Conservation (phyloP, 257 asterid species). For the Scutellaria galericulata region DNA sequence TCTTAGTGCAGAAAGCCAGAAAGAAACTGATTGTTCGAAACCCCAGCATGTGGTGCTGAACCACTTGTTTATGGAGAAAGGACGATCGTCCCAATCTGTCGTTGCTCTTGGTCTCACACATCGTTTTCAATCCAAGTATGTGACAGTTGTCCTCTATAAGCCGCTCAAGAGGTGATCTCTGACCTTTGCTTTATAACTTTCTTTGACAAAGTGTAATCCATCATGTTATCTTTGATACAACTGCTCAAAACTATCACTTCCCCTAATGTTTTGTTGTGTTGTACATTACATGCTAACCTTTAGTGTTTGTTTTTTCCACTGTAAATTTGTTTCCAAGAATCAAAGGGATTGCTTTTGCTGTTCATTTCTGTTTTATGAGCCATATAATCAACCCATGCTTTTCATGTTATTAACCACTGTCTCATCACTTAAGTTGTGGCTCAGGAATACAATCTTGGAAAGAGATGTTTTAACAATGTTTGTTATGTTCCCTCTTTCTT, state of each 20-base stretch:
- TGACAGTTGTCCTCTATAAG: slow-evolving; percentile 85
- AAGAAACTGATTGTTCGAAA: slow-evolving; percentile 47
- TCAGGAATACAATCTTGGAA: background rate
- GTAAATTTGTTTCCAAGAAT: slow-evolving; percentile 35
- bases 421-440: background rate
- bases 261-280: slow-evolving; percentile 24
- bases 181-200: background rate
- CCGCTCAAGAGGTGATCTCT: slow-evolving; percentile 69
- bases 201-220: slow-evolving; percentile 20
- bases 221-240: slow-evolving; percentile 6
- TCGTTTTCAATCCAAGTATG: slow-evolving; percentile 86
- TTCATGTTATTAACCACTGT: background rate
- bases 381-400: background rate
- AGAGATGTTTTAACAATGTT: no score
- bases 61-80: slow-evolving; percentile 84
- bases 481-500: no score
- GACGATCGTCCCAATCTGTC: slow-evolving; percentile 66
- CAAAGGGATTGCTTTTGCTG: background rate
- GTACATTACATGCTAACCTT: slow-evolving; percentile 38
- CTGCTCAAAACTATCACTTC: background rate
- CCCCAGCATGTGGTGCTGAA: slow-evolving; percentile 90
- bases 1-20: slow-evolving; percentile 49
- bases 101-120: slow-evolving; percentile 85
- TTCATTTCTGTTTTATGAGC: slow-evolving; percentile 4
- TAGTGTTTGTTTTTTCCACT: background rate